Evolutionary conservation across 208 protist species (phyloP).

Genomic region (Wallacemonas collosoma): DNA sequence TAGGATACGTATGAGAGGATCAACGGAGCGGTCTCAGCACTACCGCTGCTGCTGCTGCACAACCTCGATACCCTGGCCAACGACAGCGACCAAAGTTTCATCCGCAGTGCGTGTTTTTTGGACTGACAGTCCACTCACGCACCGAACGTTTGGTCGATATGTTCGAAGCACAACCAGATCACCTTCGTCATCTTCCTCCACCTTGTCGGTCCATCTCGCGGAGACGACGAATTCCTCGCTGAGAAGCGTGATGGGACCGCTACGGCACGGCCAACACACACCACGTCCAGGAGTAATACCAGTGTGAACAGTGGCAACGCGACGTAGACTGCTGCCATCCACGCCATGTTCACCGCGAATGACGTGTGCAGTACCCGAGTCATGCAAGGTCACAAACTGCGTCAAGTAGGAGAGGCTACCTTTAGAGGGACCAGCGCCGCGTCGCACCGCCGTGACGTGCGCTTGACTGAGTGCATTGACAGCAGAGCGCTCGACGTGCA

Average conservation of each 20-base stretch:
- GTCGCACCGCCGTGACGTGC: neutral
- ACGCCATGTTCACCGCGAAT: neutral
- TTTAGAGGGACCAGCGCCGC: too few relatives aligned
- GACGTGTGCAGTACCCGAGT: conserved; percentile 50
- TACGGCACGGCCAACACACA: conserved; percentile 33
- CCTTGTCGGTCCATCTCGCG: neutral
- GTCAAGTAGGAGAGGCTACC: neutral
- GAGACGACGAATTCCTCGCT: conserved; percentile 16
- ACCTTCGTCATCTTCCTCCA: neutral
- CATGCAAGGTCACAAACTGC: conserved; percentile 30
- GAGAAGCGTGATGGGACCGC: neutral
- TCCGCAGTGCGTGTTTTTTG: neutral
- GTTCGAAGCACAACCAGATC: neutral
- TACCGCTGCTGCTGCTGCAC: neutral
- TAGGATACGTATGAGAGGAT: too few relatives aligned
- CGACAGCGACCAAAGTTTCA: conserved; percentile 23
- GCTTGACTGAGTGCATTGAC: conserved; percentile 57
- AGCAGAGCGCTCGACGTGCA: conserved; percentile 35
- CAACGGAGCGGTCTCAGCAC: too few relatives aligned
- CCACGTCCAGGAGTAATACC: conserved; percentile 61
- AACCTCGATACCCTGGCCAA: conserved; percentile 42
- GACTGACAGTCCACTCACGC: conserved; percentile 60
- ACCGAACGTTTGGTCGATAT: conserved; percentile 54
- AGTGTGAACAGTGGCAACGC: conserved; percentile 22
- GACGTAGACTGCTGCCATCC: conserved; percentile 9